Evolutionary conservation across 768 basidiomycete species (phyloP).

Genomic region (Suillus fuscotomentosus): DNA sequence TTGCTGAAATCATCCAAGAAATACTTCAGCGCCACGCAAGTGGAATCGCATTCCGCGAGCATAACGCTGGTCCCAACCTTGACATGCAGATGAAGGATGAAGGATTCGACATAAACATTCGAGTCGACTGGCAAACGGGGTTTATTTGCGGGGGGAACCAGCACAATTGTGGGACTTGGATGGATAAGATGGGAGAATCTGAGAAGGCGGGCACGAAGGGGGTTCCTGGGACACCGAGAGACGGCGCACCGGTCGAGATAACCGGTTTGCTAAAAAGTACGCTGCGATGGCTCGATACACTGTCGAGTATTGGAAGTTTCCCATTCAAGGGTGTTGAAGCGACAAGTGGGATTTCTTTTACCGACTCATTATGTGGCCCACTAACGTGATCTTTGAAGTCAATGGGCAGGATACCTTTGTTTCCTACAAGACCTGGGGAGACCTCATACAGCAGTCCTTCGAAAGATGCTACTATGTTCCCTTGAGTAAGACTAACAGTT

Average conservation of each 20-base stretch:
- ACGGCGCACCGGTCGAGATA: conserved; percentile 96
- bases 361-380: conserved; percentile 3
- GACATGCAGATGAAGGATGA: conserved; percentile 94
- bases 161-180: conserved; percentile 92
- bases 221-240: conserved; percentile 91
- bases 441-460: conserved; percentile 82
- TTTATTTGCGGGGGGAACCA: conserved; percentile 84
- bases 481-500: conserved; percentile 43
- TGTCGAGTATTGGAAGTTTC: conserved; percentile 68
- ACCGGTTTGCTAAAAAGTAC: conserved; percentile 93
- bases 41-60: conserved; percentile 92
- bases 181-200: conserved; percentile 99
- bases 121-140: conserved; percentile 96
- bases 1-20: conserved; percentile 97
- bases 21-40: conserved; percentile 90
- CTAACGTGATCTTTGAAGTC: conserved; percentile 43
- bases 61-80: conserved; percentile 96
- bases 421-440: conserved; percentile 89
- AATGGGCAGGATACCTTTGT: conserved; percentile 65
- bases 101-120: conserved; percentile 91
- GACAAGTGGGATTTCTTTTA: conserved; percentile 51
- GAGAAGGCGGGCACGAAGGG: conserved; percentile 91
- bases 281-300: conserved; percentile 78
- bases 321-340: conserved; percentile 89
- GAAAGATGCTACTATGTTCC: conserved; percentile 93